Percentiles rank a stretch among this genome's conserved stretches.
These are phyloP conservation scores for Russula virescens DNA, from an alignment of 768 basidiomycete genomes.

Conservation along the genomic window DNA sequence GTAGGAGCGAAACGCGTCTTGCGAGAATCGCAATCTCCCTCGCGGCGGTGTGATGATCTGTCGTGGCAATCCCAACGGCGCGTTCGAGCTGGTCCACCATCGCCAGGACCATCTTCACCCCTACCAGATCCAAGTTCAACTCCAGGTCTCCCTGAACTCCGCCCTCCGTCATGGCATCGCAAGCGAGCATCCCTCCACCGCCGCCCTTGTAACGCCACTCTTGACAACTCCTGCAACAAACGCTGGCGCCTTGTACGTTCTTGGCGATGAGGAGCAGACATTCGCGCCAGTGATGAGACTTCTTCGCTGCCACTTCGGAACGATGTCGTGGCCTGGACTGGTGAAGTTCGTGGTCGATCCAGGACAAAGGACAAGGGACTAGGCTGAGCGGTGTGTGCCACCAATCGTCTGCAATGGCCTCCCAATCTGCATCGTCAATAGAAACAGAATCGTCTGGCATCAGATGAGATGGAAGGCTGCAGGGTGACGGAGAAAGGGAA, in stretches of 20 bases:
- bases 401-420: slow-evolving; percentile 22
- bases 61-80: slow-evolving; percentile 15
- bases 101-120: slow-evolving; percentile 15
- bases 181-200: not conserved
- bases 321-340: slow-evolving; percentile 7
- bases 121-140: slow-evolving; percentile 15
- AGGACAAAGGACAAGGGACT: slow-evolving; percentile 11
- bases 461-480: slow-evolving; percentile 15
- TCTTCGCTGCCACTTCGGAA: slow-evolving; percentile 7
- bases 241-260: not conserved
- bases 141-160: slow-evolving; percentile 12
- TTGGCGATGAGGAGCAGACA: slow-evolving; percentile 9
- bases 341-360: slow-evolving; percentile 10
- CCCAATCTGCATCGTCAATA: slow-evolving; percentile 24
- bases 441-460: slow-evolving; percentile 17
- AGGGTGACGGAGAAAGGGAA: slow-evolving; percentile 19
- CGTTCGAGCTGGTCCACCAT: slow-evolving; percentile 16
- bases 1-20: slow-evolving; percentile 23
- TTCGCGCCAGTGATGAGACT: slow-evolving; percentile 17
- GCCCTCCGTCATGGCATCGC: slow-evolving; percentile 5
- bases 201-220: slow-evolving; percentile 10
- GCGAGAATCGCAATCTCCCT: slow-evolving; percentile 16
- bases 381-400: slow-evolving; percentile 22
- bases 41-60: not conserved
- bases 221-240: slow-evolving; percentile 21